These are phyloP conservation scores for Lipomyces orientalis DNA, from an alignment of 805 yeast species.

Conservation along the genomic window DNA sequence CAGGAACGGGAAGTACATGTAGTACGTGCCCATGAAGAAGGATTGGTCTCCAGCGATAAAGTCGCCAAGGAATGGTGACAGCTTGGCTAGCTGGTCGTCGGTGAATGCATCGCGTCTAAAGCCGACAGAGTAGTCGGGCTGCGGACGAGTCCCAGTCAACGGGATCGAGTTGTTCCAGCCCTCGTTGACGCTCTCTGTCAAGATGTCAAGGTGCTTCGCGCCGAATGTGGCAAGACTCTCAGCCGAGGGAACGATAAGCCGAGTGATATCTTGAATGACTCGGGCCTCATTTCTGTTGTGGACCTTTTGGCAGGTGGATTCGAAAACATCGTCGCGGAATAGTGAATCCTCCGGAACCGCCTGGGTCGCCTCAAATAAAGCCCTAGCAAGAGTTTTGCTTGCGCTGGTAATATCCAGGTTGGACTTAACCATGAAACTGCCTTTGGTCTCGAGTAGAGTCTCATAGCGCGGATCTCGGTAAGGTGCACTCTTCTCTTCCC, in stretches of 20 bases:
- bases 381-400: background rate
- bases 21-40: background rate
- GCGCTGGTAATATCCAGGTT: background rate
- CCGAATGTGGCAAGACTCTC: background rate
- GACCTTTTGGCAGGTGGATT: background rate
- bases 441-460: background rate
- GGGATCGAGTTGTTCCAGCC: background rate
- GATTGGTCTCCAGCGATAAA: background rate
- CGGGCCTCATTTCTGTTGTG: background rate
- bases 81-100: background rate
- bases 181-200: background rate
- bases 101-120: background rate
- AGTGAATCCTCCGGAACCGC: background rate
- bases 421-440: background rate
- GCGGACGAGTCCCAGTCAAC: background rate
- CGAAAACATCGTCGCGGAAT: background rate
- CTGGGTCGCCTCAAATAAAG: background rate
- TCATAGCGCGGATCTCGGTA: background rate
- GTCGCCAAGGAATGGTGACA: background rate
- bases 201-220: background rate
- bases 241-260: background rate
- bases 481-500: background rate
- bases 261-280: background rate
- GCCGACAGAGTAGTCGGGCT: background rate
- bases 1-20: background rate